Evolutionary conservation across 768 basidiomycete species (phyloP).

Genomic region (Trametes sanguinea): DNA sequence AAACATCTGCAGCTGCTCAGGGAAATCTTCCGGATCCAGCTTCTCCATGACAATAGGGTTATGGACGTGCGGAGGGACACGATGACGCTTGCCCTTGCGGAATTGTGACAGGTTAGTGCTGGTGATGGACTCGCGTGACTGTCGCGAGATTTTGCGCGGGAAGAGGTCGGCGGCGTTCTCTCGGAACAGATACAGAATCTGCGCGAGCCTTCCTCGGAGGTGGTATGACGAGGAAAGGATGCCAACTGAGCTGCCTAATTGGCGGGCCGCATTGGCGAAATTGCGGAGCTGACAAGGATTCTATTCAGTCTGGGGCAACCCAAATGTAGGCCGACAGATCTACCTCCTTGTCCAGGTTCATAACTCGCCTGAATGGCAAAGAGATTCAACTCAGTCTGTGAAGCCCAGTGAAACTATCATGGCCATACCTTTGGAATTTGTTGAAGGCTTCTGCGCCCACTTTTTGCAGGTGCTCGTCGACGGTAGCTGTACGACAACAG

Average conservation of each 20-base stretch:
- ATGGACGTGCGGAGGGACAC: slow-evolving; percentile 47
- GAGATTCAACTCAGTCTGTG: background rate
- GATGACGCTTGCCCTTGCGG: slow-evolving; percentile 34
- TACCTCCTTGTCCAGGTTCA: slow-evolving; percentile 67
- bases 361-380: slow-evolving; percentile 46
- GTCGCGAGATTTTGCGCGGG: slow-evolving; percentile 59
- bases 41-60: slow-evolving; percentile 56
- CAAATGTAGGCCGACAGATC: slow-evolving; percentile 10
- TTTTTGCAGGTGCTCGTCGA: slow-evolving; percentile 70
- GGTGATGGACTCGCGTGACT: slow-evolving; percentile 40
- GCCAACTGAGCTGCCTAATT: slow-evolving; percentile 75
- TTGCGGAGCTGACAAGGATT: slow-evolving; percentile 57
- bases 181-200: slow-evolving; percentile 69
- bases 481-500: slow-evolving; percentile 45
- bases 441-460: slow-evolving; percentile 67
- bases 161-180: slow-evolving; percentile 80
- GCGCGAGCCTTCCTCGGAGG: slow-evolving; percentile 67
- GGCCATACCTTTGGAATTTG: slow-evolving; percentile 57
- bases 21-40: slow-evolving; percentile 66
- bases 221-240: slow-evolving; percentile 75
- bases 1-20: slow-evolving; percentile 60
- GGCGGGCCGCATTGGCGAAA: slow-evolving; percentile 75
- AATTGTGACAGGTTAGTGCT: slow-evolving; percentile 38
- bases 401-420: background rate
- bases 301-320: background rate